Base-by-base conservation (phyloP, 805 yeast genomes). In the Candida gorgasii region DNA sequence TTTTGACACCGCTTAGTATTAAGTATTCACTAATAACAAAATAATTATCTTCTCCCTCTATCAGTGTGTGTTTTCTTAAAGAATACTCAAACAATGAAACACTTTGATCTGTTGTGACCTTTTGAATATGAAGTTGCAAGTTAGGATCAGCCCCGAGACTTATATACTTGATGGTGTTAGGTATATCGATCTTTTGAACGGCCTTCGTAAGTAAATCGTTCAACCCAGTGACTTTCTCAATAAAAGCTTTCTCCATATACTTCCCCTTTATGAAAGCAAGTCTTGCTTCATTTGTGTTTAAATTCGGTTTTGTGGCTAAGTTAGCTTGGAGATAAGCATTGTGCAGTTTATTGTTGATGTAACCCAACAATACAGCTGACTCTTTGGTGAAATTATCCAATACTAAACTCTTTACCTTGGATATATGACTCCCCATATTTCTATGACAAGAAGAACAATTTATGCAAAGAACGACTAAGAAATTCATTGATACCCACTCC, bases 371-470 rank as follows among this genome's bases (percentile, higher is more conserved):
- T 9, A 76, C 72, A 12, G 76, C 65, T 4, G 78, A 57, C 51
- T 89, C 97, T 11, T 69, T 69, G 2, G 80, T 76, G 52, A 82
- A 75, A 20, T 77, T 76, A 58, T 90, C 97, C 34, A 87, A 66
- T n/a, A 79, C 82, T 41, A 90, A 67, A 0, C 96, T 87, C 48
- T 87, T 73, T 3, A 90, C 79, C 57, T 85, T 88, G 5, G 93
- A 78, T 4, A 89, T 73, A 49, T 85, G 89, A 0, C 95, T 74
- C 0, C 97, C 97, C 57, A 92, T 62, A 15, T 88, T 82, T 42
- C 97, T 71, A 61, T 90, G 97, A n/a, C 83, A 81, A 0, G 95
- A 89, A 0, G 96, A 82, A 54, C 98, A 90, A 39, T 82, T 80
- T 34, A 88, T 82, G 61, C 98, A 90, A 18, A 92, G 69, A 3